Base-by-base conservation (phyloP, 106 monocot genomes). In the Cymbidium sinense region DNA sequence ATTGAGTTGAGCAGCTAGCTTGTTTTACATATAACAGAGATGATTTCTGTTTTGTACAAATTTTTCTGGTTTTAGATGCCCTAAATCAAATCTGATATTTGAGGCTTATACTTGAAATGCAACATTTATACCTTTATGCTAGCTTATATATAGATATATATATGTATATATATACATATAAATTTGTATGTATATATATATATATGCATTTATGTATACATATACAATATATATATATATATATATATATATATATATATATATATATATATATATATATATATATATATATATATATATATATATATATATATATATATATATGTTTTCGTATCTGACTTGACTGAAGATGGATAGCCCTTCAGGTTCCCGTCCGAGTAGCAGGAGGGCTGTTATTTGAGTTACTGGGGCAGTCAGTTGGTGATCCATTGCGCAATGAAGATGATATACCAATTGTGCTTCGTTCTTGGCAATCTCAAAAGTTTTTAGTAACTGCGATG, bases 381-480 rank as follows among this genome's bases (percentile, higher is more conserved):
- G 88, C 98, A 27, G 98, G 89, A 72, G 98, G 98, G 0, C 50
- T 99, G 36, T 81, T 99, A 55, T 99, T 99, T 89, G 98, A 99
- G 47, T 83, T 99, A 18, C 80, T 99, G 75, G 98, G 98, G 37
- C 98, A 99, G 31, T 94, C 98, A 50, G 87, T 90, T 70, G 94
- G 94, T 64, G 98, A 99, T 79, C 98, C 98, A 77, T 84, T 83
- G 81, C 58, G 76, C 47, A 90, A 92, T 78, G 98, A 99, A 79
- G 98, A 99, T 82, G 98, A 99, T 58, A 92, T 89, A 80, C 98
- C 98, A 4, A 82, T 99, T 75, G 98, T 99, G 3, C 94, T 99
- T 83, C 82, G 98, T 31, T 94, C 91, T 44, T 99, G 98, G 94
- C 92, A 95, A 83, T 84, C 92, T 81, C 94, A 92, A 70, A 87